phyloP scores from a whole-genome alignment of 345 rosid genomes.

The Cardiospermum halicacabum region DNA sequence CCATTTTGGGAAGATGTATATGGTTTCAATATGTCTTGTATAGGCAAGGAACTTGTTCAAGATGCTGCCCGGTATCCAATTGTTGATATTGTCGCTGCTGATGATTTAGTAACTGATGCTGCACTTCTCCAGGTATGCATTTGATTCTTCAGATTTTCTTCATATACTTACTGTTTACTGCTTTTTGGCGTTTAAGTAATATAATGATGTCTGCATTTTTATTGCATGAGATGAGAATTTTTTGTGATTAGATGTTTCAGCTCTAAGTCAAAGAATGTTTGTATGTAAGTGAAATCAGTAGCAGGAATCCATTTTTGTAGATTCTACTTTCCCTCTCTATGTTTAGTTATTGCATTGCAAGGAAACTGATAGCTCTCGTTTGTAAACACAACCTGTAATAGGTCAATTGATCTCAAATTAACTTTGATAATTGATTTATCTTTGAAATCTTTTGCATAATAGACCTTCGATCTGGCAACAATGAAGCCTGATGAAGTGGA shows the following conservation, averaged over 20 bases:
- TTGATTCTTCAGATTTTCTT: neutral
- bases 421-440: conserved; percentile 1
- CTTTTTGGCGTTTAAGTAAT: neutral
- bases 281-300: neutral
- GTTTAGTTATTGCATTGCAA: neutral
- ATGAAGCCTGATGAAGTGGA: conserved; percentile 91
- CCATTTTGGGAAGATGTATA: conserved; percentile 93
- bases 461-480: conserved; percentile 75
- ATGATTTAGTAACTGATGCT: conserved; percentile 61
- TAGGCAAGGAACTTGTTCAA: conserved; percentile 70
- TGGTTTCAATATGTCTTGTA: conserved; percentile 82
- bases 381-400: neutral
- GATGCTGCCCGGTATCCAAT: conserved; percentile 66
- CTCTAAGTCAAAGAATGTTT: neutral
- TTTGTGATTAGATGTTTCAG: neutral
- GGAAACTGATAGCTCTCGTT: neutral
- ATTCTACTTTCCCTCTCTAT: neutral
- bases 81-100: conserved; percentile 59
- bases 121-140: conserved; percentile 55
- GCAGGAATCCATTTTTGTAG: neutral
- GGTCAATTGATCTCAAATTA: conserved; percentile 8
- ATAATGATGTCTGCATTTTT: neutral
- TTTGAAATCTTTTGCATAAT: conserved; percentile 21
- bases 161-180: neutral
- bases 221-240: neutral